A percentile compares a stretch with the other conserved stretches of the same genome.
Evolutionary conservation across 768 basidiomycete species (phyloP).

Genomic region (Lanmaoa pseudosensibilis): DNA sequence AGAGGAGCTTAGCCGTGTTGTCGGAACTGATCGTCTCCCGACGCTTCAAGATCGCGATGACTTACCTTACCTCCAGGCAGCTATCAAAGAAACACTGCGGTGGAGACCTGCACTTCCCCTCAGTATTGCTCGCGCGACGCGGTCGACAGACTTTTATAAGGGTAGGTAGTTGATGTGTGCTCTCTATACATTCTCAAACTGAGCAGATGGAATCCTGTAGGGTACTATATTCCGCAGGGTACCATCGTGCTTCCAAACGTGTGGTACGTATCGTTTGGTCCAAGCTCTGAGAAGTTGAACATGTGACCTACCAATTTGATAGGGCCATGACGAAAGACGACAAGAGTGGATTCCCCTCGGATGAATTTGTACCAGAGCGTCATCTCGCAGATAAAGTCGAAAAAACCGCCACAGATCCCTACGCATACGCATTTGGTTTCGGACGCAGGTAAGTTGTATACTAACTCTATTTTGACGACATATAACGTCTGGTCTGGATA

Average conservation of each 20-base stretch:
- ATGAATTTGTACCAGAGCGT: conserved; percentile 18
- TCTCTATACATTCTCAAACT: not conserved
- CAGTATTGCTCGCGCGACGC: conserved; percentile 14
- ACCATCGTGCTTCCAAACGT: conserved; percentile 17
- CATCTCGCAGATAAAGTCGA: conserved; percentile 5
- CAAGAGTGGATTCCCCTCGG: conserved; percentile 16
- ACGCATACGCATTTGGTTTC: conserved; percentile 15
- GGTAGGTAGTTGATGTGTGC: not conserved
- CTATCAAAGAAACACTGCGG: conserved; percentile 30
- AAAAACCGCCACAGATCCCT: conserved; percentile 11
- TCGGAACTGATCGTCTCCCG: conserved; percentile 49
- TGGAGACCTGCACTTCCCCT: conserved; percentile 13
- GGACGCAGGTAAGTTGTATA: conserved; percentile 4
- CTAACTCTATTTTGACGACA: not conserved
- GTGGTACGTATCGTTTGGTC: conserved; percentile 5
- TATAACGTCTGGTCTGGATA: not conserved
- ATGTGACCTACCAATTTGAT: not conserved
- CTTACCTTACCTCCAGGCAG: conserved; percentile 55
- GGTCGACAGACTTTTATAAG: conserved; percentile 9
- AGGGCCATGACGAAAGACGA: conserved; percentile 20
- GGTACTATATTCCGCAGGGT: conserved; percentile 12
- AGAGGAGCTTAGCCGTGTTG: conserved; percentile 50
- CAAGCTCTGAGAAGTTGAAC: too few species aligned
- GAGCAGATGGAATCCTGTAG: not conserved
- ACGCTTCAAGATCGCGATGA: conserved; percentile 28